Evolutionary conservation across 441 rosid genomes (phyloP), one percentile per base, ranked within the genome.

Genomic region (Dalechampia spathulata): DNA sequence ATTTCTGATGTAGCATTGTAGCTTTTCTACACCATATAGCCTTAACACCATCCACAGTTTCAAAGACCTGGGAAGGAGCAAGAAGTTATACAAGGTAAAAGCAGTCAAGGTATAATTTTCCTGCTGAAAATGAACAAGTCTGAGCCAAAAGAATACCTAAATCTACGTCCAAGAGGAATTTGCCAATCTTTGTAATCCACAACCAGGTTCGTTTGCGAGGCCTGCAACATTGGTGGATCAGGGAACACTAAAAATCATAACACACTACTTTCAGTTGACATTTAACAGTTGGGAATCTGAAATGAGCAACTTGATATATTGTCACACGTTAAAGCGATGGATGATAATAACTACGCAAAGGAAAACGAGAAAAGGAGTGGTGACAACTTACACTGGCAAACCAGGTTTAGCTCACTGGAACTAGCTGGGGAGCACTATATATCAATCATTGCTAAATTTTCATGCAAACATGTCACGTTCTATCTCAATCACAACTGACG

Each of bases 131-230:
- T 2, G 10, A 27, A 12, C 60, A 44, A 38, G 46, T 15, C 27
- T 1, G 28, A 14, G 17, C 39, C 54, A 70, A 53, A 55, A 4
- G 13, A 2, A n/a, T 41, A 90, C 97, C 96, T 78, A 64, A 90
- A 90, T 27, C 96, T 75, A 34, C 96, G 85, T 23, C 92, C 83
- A 23, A 90, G 98, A 71, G 98, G 85, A 66, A 87, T 82, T 67
- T 90, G 96, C 98, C 94, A 85, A 66, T 90, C 98, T 73, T 87
- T 90, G 73, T 76, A 90, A 54, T 90, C 88, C 54, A 87, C 81
- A 45, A 85, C 88, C 75, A 62, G 28, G 66, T 85, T 77, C 58
- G 68, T 63, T 60, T 85, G 67, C 38, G 96, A 78, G 37, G 81
- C 94, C 97, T 90, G 57, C 57, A 40, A 59, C 36, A 30, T 67